phyloP scores from a whole-genome alignment of 202 grass and related monocot species.

The Bolboschoenoplectus hybrid region DNA sequence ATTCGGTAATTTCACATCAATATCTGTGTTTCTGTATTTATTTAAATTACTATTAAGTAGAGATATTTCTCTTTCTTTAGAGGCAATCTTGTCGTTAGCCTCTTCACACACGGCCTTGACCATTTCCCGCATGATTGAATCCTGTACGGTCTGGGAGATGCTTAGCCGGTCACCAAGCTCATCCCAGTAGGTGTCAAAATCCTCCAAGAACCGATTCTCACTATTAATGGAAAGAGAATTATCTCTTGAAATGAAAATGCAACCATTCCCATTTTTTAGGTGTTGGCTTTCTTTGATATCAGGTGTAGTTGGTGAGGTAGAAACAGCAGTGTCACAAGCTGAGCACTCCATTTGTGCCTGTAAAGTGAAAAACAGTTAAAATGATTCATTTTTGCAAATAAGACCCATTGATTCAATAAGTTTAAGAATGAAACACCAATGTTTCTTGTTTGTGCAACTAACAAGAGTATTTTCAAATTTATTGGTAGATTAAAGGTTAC shows the following conservation, averaged over 20 bases:
- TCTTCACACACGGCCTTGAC: constrained; percentile 57
- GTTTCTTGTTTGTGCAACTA: constrained; percentile 15
- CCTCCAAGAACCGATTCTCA: constrained; percentile 47
- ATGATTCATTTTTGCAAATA: constrained; percentile 19
- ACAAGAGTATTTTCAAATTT: constrained; percentile 5
- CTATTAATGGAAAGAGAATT: constrained; percentile 11
- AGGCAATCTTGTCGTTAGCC: constrained; percentile 44
- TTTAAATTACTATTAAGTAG: constrained; percentile 51
- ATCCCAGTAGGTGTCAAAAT: constrained; percentile 58
- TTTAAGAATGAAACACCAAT: not conserved
- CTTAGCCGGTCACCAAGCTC: constrained; percentile 54
- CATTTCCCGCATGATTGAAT: constrained; percentile 54
- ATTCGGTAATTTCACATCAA: constrained; percentile 29
- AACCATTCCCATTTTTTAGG: not conserved
- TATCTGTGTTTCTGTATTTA: not conserved
- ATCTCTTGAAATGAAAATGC: constrained; percentile 15
- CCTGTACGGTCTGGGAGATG: constrained; percentile 54
- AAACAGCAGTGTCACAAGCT: not conserved
- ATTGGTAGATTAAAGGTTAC: not conserved
- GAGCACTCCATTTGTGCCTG: constrained; percentile 33
- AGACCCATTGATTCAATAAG: constrained; percentile 1
- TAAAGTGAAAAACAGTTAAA: not conserved
- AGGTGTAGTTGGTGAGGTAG: constrained; percentile 24
- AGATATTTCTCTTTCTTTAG: constrained; percentile 53
- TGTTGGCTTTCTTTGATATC: constrained; percentile 25